phyloP scores from a whole-genome alignment of 2,329 filamentous ascomycete genomes.

The Penicillium expansum region DNA sequence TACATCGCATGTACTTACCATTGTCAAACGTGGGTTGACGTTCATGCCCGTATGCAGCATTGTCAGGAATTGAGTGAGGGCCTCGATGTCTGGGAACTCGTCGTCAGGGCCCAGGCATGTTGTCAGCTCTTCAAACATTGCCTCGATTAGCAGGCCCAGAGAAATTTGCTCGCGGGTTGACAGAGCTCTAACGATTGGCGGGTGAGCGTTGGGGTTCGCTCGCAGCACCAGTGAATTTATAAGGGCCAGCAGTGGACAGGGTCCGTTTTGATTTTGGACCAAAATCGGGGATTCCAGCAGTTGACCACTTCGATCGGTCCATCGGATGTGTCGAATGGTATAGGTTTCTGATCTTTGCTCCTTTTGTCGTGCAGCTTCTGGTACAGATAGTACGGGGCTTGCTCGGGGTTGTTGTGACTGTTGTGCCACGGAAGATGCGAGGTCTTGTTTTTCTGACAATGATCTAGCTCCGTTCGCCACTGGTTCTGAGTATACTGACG shows the following conservation, averaged over 20 bases:
- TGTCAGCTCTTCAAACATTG: conserved; percentile 90
- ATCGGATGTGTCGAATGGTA: conserved; percentile 85
- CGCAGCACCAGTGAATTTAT: conserved; percentile 89
- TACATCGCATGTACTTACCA: conserved; percentile 38
- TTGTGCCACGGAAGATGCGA: background rate
- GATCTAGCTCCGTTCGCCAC: background rate
- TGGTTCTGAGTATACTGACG: conserved; percentile 15
- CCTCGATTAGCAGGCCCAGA: conserved; percentile 78
- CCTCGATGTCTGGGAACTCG: conserved; percentile 77
- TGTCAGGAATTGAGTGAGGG: conserved; percentile 82
- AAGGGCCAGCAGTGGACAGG: conserved; percentile 86
- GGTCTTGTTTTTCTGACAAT: background rate
- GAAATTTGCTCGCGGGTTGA: conserved; percentile 82
- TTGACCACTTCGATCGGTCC: conserved; percentile 68
- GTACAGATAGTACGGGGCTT: conserved; percentile 23
- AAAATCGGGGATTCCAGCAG: conserved; percentile 80
- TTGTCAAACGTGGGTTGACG: conserved; percentile 85
- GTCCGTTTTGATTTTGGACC: conserved; percentile 90
- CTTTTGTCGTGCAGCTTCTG: conserved; percentile 35
- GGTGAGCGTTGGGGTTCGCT: conserved; percentile 64
- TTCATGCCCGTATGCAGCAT: conserved; percentile 96
- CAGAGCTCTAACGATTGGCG: conserved; percentile 74
- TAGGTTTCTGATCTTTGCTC: conserved; percentile 72
- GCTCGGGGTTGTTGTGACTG: conserved; percentile 6
- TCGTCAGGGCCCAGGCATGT: conserved; percentile 67